Evolutionary conservation across 83 land plant species (phyloP).

Genomic region (Thuja plicata): DNA sequence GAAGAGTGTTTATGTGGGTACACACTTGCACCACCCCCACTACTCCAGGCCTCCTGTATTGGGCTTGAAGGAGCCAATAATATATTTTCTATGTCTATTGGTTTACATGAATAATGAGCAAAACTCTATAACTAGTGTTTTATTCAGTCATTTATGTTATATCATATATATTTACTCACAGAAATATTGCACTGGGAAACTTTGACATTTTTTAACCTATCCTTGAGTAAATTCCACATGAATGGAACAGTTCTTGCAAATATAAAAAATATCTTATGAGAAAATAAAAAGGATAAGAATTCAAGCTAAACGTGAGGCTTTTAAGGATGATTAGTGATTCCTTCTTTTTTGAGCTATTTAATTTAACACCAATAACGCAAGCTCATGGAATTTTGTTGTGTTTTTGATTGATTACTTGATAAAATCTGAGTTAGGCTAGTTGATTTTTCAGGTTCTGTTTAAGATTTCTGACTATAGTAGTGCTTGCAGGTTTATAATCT

Average conservation of each 20-base stretch:
- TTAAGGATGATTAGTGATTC: not conserved
- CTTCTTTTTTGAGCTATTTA: not conserved
- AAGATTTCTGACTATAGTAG: not conserved
- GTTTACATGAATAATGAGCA: not conserved
- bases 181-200: not conserved
- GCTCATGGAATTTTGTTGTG: not conserved
- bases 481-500: slow-evolving; percentile 61
- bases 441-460: not conserved
- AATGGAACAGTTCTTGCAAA: too few relatives aligned
- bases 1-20: not conserved
- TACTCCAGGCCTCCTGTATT: not conserved
- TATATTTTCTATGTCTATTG: not conserved
- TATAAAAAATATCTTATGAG: not conserved
- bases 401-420: not conserved
- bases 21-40: not conserved
- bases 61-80: not conserved
- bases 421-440: not conserved
- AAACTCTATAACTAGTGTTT: not conserved
- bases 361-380: not conserved
- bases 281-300: too few relatives aligned
- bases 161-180: not conserved
- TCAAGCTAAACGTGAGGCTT: not conserved
- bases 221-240: not conserved
- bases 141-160: not conserved
- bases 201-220: not conserved